Conservation (phyloP, 1,139 yeast species). For the Blastobotrys raffinosifermentans region DNA sequence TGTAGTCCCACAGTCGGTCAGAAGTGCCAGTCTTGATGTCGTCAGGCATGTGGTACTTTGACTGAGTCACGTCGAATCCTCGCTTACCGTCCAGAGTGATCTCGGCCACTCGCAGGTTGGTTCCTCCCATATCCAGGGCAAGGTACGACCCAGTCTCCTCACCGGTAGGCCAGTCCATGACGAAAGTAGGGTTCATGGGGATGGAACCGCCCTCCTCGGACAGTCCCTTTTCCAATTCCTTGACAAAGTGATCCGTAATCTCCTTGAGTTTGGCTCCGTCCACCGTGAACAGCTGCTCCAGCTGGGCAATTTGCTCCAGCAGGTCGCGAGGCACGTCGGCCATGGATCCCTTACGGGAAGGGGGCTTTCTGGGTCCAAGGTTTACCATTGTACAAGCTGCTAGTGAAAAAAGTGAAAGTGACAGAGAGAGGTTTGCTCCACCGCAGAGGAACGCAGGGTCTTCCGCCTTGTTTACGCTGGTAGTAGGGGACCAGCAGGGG, state of each 20-base stretch:
- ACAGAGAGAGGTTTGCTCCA: no score
- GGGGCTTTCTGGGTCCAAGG: constrained; percentile 79
- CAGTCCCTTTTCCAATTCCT: constrained; percentile 61
- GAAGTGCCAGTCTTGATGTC: constrained; percentile 68
- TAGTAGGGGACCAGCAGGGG: no score
- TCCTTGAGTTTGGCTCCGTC: constrained; percentile 52
- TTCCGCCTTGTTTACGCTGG: no score
- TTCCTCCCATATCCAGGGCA: constrained; percentile 95
- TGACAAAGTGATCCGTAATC: constrained; percentile 62
- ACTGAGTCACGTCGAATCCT: constrained; percentile 75
- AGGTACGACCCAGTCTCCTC: constrained; percentile 80
- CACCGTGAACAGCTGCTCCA: constrained; percentile 63
- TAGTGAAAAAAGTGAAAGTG: no score
- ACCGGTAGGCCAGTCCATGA: constrained; percentile 88
- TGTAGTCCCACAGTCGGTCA: constrained; percentile 76
- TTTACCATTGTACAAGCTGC: constrained; percentile 68
- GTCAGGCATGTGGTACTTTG: constrained; percentile 68
- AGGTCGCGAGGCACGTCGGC: constrained; percentile 65
- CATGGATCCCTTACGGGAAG: constrained; percentile 76
- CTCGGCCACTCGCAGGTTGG: constrained; percentile 84
- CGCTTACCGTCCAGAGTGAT: constrained; percentile 74
- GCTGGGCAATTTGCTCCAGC: constrained; percentile 49
- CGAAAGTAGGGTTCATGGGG: constrained; percentile 98
- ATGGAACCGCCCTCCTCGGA: constrained; percentile 30
- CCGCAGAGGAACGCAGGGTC: no score